Base-by-base conservation (phyloP, 306 rosid genomes). In the Vigna trinervia region DNA sequence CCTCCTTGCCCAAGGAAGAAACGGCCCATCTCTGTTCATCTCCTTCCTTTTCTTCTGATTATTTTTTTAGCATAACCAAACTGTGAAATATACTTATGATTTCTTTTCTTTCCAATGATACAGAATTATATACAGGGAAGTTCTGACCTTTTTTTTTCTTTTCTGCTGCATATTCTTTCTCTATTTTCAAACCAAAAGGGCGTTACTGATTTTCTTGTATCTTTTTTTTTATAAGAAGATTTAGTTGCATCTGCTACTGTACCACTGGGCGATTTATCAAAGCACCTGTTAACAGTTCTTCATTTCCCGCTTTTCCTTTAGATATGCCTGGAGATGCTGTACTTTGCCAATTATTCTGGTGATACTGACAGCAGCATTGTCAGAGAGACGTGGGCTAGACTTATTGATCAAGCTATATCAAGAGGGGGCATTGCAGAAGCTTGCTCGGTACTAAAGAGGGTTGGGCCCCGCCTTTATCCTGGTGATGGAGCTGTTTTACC, bases 341-440 rank as follows among this genome's bases (percentile, higher is more conserved):
- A 95, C 89, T 95, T 95, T 78, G 97, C 99, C 80, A 90, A 86
- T 84, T 92, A 92, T 87, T 84, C 99, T 34, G 92, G 89, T 75
- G 99, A 92, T 78, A 90, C 90, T 22, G 91, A 92, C 83, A 91
- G 92, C 81, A 90, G 89, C 82, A 85, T 95, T 71, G 83, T 85
- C 28, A 88, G 97, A 86, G 99, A 92, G 81, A 91, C 98, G 45
- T 95, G 99, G 92, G 97, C 96, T 75, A 89, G 99, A 81, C 90
- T 95, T 69, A 73, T 90, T 52, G 98, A 95, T 85, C 98, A 91
- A 83, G 90, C 99, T 85, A 87, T 95, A 83, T 89, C 94, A 62
- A 89, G 81, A 71, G 99, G 99, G 20, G 99, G 99, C 71, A 83
- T 92, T 71, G 96, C 96, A 19, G 99, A 95, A 85, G 97, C 99